Conservation (phyloP, 192 early-diverging fungal genomes). For the Backusella parvicylindrica region DNA sequence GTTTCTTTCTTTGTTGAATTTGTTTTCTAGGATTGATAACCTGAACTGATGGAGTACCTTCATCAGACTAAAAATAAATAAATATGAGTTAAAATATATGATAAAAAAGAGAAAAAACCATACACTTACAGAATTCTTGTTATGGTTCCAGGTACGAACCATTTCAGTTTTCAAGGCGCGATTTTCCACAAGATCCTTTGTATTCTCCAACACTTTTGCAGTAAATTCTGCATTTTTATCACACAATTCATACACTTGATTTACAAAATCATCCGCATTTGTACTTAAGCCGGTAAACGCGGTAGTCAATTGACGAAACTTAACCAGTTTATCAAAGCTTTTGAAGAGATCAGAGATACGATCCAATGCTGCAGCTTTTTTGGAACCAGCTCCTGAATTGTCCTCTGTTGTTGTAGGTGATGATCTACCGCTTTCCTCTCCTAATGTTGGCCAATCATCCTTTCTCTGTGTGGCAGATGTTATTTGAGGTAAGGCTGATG, state of each 20-base stretch:
- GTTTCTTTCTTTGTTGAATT: constrained; percentile 31
- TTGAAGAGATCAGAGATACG: constrained; percentile 37
- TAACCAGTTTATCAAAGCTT: constrained; percentile 32
- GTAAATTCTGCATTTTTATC: constrained; percentile 34
- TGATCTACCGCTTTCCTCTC: constrained; percentile 1
- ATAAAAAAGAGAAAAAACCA: background rate
- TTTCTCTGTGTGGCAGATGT: background rate
- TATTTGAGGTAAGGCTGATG: background rate
- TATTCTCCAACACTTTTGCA: constrained; percentile 47
- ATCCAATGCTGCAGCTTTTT: constrained; percentile 38
- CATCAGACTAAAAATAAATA: constrained; percentile 27
- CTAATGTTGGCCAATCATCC: constrained; percentile 25
- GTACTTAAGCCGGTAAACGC: constrained; percentile 39
- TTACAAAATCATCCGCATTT: constrained; percentile 36
- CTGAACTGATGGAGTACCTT: constrained; percentile 56
- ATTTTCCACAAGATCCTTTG: constrained; percentile 45
- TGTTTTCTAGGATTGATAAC: constrained; percentile 64
- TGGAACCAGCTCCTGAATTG: constrained; percentile 7
- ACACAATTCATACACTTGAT: constrained; percentile 39
- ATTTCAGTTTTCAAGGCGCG: constrained; percentile 51
- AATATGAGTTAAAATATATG: background rate
- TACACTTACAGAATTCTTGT: constrained; percentile 47
- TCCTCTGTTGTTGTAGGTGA: background rate
- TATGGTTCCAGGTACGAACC: constrained; percentile 62
- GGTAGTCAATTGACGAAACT: constrained; percentile 44